These are phyloP conservation scores for Aspergillus carbonarius DNA, from an alignment of 2,329 filamentous ascomycete species.

Conservation along the genomic window DNA sequence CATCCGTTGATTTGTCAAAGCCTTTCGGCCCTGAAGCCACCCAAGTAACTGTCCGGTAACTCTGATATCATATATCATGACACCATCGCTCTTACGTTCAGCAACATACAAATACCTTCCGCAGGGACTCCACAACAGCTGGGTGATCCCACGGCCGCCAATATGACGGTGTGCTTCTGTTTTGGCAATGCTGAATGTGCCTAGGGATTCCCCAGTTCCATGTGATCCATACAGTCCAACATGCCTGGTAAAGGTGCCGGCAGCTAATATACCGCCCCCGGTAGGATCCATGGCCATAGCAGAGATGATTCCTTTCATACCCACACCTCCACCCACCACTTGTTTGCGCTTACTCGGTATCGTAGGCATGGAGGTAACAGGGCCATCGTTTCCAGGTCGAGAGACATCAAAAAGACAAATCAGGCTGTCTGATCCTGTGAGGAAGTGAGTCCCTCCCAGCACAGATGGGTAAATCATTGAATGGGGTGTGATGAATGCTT, in stretches of 20 bases:
- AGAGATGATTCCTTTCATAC: constrained; percentile 58
- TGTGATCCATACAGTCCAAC: constrained; percentile 56
- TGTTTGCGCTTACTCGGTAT: constrained; percentile 51
- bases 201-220: constrained; percentile 50
- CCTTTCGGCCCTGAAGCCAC: constrained; percentile 48
- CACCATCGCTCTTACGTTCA: constrained; percentile 56
- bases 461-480: constrained; percentile 54
- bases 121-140: constrained; percentile 58
- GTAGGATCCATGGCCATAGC: constrained; percentile 48
- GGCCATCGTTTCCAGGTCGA: constrained; percentile 46
- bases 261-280: constrained; percentile 53
- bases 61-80: constrained; percentile 61
- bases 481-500: constrained; percentile 56
- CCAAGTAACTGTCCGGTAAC: constrained; percentile 53
- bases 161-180: constrained; percentile 40
- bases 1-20: constrained; percentile 56
- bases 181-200: constrained; percentile 51
- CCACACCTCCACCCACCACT: constrained; percentile 46
- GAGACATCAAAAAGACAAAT: constrained; percentile 59
- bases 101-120: constrained; percentile 59
- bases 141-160: constrained; percentile 55
- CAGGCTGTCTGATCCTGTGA: constrained; percentile 56
- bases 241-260: constrained; percentile 57
- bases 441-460: constrained; percentile 51
- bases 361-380: constrained; percentile 47